phyloP scores from a whole-genome alignment of 1,284 basidiomycete genomes.

The Trichosporon ovoides region DNA sequence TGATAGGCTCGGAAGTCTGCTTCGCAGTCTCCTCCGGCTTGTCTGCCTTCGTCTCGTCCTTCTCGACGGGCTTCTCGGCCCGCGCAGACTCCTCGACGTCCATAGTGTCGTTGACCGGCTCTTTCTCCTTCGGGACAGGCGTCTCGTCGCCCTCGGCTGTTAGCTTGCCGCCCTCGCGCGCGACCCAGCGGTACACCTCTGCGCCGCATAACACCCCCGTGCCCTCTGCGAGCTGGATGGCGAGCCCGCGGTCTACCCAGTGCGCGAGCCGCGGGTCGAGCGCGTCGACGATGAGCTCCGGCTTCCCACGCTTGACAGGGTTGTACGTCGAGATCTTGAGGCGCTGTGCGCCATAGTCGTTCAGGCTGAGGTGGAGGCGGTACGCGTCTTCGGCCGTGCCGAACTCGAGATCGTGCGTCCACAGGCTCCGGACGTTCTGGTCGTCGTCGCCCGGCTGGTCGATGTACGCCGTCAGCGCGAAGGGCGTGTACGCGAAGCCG shows the following conservation, averaged over 20 bases:
- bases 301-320: neutral
- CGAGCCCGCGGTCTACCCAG: slow-evolving; percentile 14
- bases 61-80: neutral
- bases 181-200: slow-evolving; percentile 10
- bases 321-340: neutral
- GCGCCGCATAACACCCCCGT: slow-evolving; percentile 7
- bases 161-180: slow-evolving; percentile 3
- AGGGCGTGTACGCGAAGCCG: slow-evolving; percentile 24
- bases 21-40: too few species aligned
- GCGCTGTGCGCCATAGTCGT: slow-evolving; percentile 6
- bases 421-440: slow-evolving; percentile 10
- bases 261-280: slow-evolving; percentile 10
- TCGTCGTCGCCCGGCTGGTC: slow-evolving; percentile 10
- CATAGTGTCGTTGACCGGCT: neutral
- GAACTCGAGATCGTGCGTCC: slow-evolving; percentile 19
- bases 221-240: slow-evolving; percentile 9
- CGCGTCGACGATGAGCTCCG: neutral
- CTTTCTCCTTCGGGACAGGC: neutral
- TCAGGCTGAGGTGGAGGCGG: slow-evolving; percentile 3
- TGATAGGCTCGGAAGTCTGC: too few species aligned
- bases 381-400: slow-evolving; percentile 12
- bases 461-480: slow-evolving; percentile 19
- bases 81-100: neutral
- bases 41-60: neutral
- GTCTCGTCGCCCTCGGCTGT: neutral